Conservation (phyloP, 2,329 filamentous ascomycete species). For the Ophiostoma novo-ulmi region DNA sequence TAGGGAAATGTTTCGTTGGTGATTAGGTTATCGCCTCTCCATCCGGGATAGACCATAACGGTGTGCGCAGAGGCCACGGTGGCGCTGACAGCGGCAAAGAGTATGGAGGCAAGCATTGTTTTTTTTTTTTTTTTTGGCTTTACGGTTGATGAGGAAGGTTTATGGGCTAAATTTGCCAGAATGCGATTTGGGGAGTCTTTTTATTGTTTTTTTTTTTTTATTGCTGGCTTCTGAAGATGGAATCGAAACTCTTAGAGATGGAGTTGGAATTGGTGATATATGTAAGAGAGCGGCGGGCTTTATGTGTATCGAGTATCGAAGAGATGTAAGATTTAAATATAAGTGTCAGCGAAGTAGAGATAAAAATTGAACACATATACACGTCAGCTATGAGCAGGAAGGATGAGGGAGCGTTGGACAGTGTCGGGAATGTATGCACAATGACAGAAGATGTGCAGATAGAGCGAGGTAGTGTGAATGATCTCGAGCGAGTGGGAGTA, state of each 20-base stretch:
- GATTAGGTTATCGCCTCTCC: slow-evolving; percentile 79
- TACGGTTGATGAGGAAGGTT: not conserved
- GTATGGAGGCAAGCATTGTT: slow-evolving; percentile 29
- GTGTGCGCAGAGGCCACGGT: slow-evolving; percentile 61
- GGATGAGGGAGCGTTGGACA: not conserved
- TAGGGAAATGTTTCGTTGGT: slow-evolving; percentile 75
- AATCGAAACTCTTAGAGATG: not conserved
- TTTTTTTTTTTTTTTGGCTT: too few species aligned
- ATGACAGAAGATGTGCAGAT: not conserved
- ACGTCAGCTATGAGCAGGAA: not conserved
- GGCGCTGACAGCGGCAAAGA: slow-evolving; percentile 43
- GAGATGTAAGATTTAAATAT: not conserved
- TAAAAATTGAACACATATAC: not conserved
- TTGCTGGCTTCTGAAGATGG: not conserved
- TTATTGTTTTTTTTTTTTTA: not conserved
- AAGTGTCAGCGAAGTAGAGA: not conserved
- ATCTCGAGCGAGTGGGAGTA: not conserved
- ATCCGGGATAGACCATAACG: slow-evolving; percentile 81
- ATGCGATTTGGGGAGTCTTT: not conserved
- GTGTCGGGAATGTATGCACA: not conserved
- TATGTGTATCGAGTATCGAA: not conserved
- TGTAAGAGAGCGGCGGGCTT: not conserved
- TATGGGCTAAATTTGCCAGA: not conserved
- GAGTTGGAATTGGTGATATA: not conserved
- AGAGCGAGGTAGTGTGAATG: not conserved